Base-by-base conservation (phyloP, 345 rosid species). In the Eucalyptus cladocalyx region DNA sequence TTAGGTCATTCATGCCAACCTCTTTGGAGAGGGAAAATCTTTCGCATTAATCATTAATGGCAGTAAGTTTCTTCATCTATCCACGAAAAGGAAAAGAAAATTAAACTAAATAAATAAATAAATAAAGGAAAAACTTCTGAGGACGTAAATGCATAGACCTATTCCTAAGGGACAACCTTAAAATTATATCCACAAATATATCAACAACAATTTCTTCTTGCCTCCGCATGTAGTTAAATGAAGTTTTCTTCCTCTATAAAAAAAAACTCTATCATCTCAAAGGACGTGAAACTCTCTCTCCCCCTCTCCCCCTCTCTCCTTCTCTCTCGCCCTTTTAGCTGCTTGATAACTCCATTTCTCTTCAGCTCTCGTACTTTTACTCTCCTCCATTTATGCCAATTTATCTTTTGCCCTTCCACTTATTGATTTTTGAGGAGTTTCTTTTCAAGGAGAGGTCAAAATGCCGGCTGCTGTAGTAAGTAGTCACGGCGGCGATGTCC, bases 401-500 rank as follows among this genome's bases (percentile, higher is more conserved):
- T 86, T 49, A 49, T 86, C 42, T 49, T 16, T 37, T 37, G 32
- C 28, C 87, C 56, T 17, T 50, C 87, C 87, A 32, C 7, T 21
- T 21, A 32, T 48, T 86, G 51, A 47, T 45, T 48, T 86, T 86
- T 32, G 87, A 86, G 62, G 87, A 88, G 43, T 80, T 88, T 18
- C 49, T 53, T 54, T 51, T 28, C 72, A 88, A 56, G 60, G 43
- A 60, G 40, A 76, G 58, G 89, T 62, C 86, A 54, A 88, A 50
- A 88, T 88, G 89, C 86, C 72, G 87, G 89, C 89, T 40, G 90
- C 69, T 67, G 43, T 86, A 62, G 72, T 72, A 80, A 43, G 89
- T 48, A 76, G 86, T 47, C 62, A 89, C 56, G 62, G 94, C 93
- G 94, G 92, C 50, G 89, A 92, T 94, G 60, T 89, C 92, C 94